These are phyloP conservation scores for Pseudogymnoascus sp. DNA, from an alignment of 2,329 filamentous ascomycete species.

Conservation along the genomic window DNA sequence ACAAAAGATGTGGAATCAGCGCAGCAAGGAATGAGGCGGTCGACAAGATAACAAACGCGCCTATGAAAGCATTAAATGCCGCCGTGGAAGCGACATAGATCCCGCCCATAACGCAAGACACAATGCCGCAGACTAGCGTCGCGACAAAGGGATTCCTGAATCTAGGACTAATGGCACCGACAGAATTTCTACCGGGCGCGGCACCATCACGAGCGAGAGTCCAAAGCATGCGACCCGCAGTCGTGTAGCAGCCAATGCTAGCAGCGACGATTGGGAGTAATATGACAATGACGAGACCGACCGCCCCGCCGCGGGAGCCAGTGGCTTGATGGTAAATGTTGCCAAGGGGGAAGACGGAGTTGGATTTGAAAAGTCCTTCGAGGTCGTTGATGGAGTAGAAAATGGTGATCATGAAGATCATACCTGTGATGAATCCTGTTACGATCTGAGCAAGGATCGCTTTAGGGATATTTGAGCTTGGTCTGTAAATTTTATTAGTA, in stretches of 20 bases:
- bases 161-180: slow-evolving; percentile 39
- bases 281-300: slow-evolving; percentile 46
- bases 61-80: slow-evolving; percentile 61
- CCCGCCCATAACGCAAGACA: slow-evolving; percentile 50
- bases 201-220: slow-evolving; percentile 52
- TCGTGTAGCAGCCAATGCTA: slow-evolving; percentile 51
- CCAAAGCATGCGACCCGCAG: slow-evolving; percentile 56
- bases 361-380: slow-evolving; percentile 43
- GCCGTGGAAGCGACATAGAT: slow-evolving; percentile 61
- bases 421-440: slow-evolving; percentile 45
- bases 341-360: slow-evolving; percentile 53
- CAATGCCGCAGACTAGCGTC: slow-evolving; percentile 41
- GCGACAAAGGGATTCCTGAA: slow-evolving; percentile 49
- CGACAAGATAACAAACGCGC: slow-evolving; percentile 48
- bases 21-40: slow-evolving; percentile 55
- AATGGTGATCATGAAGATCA: slow-evolving; percentile 45
- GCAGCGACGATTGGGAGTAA: slow-evolving; percentile 46
- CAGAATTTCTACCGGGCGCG: slow-evolving; percentile 42
- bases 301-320: slow-evolving; percentile 41
- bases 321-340: slow-evolving; percentile 59
- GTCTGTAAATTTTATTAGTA: slow-evolving; percentile 22
- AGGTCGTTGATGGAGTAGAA: slow-evolving; percentile 53
- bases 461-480: slow-evolving; percentile 46
- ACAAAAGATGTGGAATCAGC: slow-evolving; percentile 51
- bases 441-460: slow-evolving; percentile 44